A percentile compares a stretch with the other conserved stretches of the same genome.
Evolutionary conservation across 257 asterid genomes (phyloP).

Genomic region (Solanum dulcamara): DNA sequence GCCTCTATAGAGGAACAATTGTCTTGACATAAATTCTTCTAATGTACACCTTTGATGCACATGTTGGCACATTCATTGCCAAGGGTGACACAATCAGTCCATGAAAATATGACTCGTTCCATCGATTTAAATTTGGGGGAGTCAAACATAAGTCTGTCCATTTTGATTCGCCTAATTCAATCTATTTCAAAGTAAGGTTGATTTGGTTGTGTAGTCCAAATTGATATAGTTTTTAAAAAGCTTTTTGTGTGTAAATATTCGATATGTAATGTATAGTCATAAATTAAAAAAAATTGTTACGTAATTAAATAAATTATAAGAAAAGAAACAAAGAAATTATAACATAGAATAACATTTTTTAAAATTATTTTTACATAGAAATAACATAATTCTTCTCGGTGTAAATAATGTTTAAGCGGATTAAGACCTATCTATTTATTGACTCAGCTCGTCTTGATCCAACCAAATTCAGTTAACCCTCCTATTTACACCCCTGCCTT

Average conservation of each 20-base stretch:
- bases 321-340: not conserved
- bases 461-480: not conserved
- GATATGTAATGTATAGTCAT: not conserved
- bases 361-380: too few relatives aligned
- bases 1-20: not conserved
- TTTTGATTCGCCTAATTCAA: not conserved
- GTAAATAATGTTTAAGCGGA: not conserved
- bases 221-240: not conserved
- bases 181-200: not conserved
- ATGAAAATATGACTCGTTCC: not conserved
- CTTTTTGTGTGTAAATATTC: not conserved
- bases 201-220: not conserved
- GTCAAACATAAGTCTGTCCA: not conserved
- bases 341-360: too few relatives aligned
- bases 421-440: not conserved
- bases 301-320: not conserved
- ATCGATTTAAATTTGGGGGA: not conserved
- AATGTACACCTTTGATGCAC: not conserved
- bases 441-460: not conserved
- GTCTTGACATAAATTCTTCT: not conserved
- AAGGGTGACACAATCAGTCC: not conserved
- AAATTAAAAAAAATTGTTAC: not conserved
- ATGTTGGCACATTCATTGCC: not conserved
- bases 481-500: not conserved
- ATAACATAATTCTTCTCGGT: not conserved